A percentile compares a stretch with the other conserved stretches of the same genome.
These are phyloP conservation scores for Chrysanthemum seticuspe DNA, from an alignment of 129 eudicot genomes.

Conservation along the genomic window DNA sequence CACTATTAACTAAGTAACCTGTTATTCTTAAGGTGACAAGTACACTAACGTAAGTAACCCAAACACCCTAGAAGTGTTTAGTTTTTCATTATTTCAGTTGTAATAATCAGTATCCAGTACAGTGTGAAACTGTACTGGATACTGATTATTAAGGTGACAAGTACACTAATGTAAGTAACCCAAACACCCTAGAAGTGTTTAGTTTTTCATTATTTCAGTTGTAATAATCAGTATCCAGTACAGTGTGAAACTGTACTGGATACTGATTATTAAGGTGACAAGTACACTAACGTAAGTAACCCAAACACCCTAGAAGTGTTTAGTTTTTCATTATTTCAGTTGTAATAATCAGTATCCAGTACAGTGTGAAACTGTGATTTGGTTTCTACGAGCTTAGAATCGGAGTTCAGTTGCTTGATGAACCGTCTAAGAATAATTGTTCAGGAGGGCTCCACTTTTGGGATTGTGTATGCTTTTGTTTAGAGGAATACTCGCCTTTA, in stretches of 20 bases:
- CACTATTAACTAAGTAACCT: too few species aligned
- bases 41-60: background rate
- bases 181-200: background rate
- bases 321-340: too few species aligned
- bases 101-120: too few species aligned
- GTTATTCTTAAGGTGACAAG: background rate
- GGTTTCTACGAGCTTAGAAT: background rate
- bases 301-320: background rate
- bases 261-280: too few species aligned
- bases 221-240: too few species aligned
- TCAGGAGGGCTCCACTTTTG: slow-evolving; percentile 19
- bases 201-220: too few species aligned
- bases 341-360: too few species aligned
- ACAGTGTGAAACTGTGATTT: background rate
- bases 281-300: background rate
- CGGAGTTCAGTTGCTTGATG: slow-evolving; percentile 24
- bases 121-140: background rate
- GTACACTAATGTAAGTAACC: background rate
- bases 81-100: too few species aligned
- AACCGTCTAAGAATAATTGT: slow-evolving; percentile 24
- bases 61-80: background rate
- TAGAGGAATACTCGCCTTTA: slow-evolving; percentile 45
- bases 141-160: too few species aligned
- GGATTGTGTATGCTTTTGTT: slow-evolving; percentile 50
- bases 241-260: background rate